Base-by-base conservation (phyloP, 805 yeast species). In the Torulaspora franciscae region DNA sequence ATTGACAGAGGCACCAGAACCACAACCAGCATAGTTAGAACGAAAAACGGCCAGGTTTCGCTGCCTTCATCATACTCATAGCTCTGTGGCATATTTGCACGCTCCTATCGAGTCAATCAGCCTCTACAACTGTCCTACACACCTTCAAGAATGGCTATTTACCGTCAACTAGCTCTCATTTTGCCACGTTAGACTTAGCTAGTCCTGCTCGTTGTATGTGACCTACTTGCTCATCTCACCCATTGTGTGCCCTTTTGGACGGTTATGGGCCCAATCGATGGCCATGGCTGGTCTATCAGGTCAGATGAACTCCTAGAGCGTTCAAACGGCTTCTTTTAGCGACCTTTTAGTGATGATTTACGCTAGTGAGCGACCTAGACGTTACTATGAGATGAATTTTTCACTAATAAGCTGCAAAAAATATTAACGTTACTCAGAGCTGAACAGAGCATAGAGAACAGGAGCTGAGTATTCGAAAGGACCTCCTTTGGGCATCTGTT, bases 21-120 rank as follows among this genome's bases (percentile, higher is more conserved):
- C 48, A 85, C 77, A 22, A 85, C 69, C 42, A 84, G 66, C 40
- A 86, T 68, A 2, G 96, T 89, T 59, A 85, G 64, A 42, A 84
- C 77, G 59, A 90, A 90, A 63, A 82, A 88, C 32, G 97, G 97
- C 96, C 96, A 89, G 1, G 93, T 87, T 57, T 86, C 93, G 40
- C 90, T 81, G 49, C 80, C 79, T 63, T 89, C 96, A 69, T 89
- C 97, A 65, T 89, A 89, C 46, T 65, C 68, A 42, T 65, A 65
- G 49, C 54, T 61, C 36, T 55, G 55, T n/a, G 67, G 61, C 68
- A 64, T 64, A 29, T 11, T 30, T 23, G 32, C 32, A 30, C 7
- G 29, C 29, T 15, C 28, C 22, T 13, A n/a, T 19, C 6, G 34
- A 28, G 10, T 25, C 23, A n/a, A 38, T 19, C 8, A 9, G 28